A percentile compares a stretch with the other conserved stretches of the same genome.
Evolutionary conservation across 1,284 basidiomycete species (phyloP).

Genomic region (Ustilago shanxiensis): DNA sequence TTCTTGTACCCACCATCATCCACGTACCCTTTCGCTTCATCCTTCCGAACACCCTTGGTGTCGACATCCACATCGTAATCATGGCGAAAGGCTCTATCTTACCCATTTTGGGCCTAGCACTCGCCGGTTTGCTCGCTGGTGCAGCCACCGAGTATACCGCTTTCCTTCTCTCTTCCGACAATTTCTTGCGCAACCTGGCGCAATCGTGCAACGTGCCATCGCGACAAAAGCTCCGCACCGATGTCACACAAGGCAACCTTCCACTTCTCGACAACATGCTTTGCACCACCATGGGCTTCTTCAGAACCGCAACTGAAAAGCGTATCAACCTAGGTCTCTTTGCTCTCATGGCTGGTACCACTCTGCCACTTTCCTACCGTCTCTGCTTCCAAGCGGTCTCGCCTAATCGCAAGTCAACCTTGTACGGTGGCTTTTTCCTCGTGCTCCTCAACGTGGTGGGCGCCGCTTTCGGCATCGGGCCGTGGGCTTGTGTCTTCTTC

Average conservation of each 20-base stretch:
- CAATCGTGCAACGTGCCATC: constrained; percentile 32
- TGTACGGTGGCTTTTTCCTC: constrained; percentile 38
- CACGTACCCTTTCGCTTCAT: too few species aligned
- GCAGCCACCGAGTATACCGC: constrained; percentile 32
- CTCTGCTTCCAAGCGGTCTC: constrained; percentile 54
- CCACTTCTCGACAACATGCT: constrained; percentile 49
- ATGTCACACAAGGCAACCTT: constrained; percentile 30
- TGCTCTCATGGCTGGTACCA: constrained; percentile 37
- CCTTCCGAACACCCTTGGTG: neutral
- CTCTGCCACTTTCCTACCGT: constrained; percentile 32
- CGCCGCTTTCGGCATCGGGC: constrained; percentile 38
- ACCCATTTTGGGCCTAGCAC: constrained; percentile 35
- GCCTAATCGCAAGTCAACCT: constrained; percentile 43
- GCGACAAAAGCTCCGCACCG: constrained; percentile 43
- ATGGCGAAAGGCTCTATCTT: constrained; percentile 43
- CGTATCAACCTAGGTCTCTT: constrained; percentile 45
- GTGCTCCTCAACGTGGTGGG: constrained; percentile 42
- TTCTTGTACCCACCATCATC: neutral
- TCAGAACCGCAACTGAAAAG: constrained; percentile 26
- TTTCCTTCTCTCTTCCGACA: constrained; percentile 25
- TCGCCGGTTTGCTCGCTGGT: constrained; percentile 30
- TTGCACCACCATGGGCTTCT: constrained; percentile 48
- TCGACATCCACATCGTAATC: too few species aligned
- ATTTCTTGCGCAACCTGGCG: constrained; percentile 16
- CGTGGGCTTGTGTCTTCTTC: constrained; percentile 38